A percentile compares a stretch with the other conserved stretches of the same genome.
phyloP scores from a whole-genome alignment of 805 yeast genomes.

The Novakomyces olei region DNA sequence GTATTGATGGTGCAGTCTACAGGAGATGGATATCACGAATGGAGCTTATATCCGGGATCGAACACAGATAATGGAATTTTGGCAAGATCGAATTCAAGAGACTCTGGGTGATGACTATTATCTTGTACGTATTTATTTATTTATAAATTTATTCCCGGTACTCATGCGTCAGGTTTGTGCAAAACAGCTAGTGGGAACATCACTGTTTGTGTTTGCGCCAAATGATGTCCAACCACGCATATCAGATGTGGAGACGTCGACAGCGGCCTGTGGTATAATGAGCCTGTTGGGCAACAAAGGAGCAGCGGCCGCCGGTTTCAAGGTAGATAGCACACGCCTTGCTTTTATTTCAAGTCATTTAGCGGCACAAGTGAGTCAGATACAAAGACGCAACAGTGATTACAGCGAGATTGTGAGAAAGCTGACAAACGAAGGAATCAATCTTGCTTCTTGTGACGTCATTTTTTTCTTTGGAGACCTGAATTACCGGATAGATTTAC shows the following conservation, averaged over 20 bases:
- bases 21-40: too few relatives aligned
- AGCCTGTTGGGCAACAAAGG: not conserved
- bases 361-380: not conserved
- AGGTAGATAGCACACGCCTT: not conserved
- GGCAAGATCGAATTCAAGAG: too few relatives aligned
- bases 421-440: slow-evolving; percentile 46
- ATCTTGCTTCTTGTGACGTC: slow-evolving; percentile 62
- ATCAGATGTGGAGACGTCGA: not conserved
- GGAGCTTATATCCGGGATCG: too few relatives aligned
- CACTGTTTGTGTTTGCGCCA: not conserved
- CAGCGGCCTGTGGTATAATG: not conserved
- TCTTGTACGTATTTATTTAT: too few relatives aligned
- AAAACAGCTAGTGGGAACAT: not conserved
- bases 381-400: not conserved
- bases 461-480: slow-evolving; percentile 2
- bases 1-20: too few relatives aligned
- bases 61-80: too few relatives aligned
- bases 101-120: too few relatives aligned
- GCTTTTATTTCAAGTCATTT: not conserved
- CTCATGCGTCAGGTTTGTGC: too few relatives aligned
- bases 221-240: not conserved
- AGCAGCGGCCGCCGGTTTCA: not conserved
- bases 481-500: slow-evolving; percentile 2
- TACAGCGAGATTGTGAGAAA: not conserved
- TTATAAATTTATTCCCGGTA: too few relatives aligned